Conservation (phyloP, 768 basidiomycete genomes). For the Chalciporus sphaerocephalus region DNA sequence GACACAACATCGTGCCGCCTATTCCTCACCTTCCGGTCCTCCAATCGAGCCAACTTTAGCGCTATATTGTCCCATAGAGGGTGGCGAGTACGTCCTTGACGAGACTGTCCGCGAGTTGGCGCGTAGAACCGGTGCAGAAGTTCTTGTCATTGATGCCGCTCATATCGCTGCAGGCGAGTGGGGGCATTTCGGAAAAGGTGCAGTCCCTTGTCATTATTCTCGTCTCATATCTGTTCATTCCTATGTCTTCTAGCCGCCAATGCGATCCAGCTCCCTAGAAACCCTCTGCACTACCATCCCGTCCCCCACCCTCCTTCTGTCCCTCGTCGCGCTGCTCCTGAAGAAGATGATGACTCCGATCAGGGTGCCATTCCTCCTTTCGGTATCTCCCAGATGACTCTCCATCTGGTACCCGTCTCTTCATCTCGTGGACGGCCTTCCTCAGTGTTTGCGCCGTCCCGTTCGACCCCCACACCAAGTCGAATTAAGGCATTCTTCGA, state of each 20-base stretch:
- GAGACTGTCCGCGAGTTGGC: conserved; percentile 77
- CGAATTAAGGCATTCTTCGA: conserved; percentile 73
- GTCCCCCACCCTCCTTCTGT: conserved; percentile 27
- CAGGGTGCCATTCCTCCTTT: conserved; percentile 38
- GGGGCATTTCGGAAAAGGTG: conserved; percentile 80
- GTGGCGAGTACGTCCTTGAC: conserved; percentile 79
- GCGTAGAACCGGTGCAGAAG: conserved; percentile 67
- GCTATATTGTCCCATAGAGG: conserved; percentile 77
- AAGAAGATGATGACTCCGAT: conserved; percentile 49
- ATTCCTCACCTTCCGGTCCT: conserved; percentile 48
- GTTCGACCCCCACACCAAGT: conserved; percentile 46
- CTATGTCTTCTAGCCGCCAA: conserved; percentile 52
- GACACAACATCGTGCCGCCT: conserved; percentile 70
- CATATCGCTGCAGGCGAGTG: conserved; percentile 87
- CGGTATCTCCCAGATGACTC: conserved; percentile 40
- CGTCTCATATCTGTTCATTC: conserved; percentile 7
- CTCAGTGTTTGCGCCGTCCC: conserved; percentile 33
- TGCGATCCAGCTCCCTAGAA: conserved; percentile 61
- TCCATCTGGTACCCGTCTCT: conserved; percentile 38
- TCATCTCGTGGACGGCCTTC: conserved; percentile 34
- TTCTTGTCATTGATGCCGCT: conserved; percentile 77
- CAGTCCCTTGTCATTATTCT: conserved; percentile 2
- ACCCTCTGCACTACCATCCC: conserved; percentile 68
- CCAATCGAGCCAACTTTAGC: conserved; percentile 78
- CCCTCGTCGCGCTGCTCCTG: conserved; percentile 23